Conservation (phyloP, 345 rosid genomes). For the Rhodamnia argentea region DNA sequence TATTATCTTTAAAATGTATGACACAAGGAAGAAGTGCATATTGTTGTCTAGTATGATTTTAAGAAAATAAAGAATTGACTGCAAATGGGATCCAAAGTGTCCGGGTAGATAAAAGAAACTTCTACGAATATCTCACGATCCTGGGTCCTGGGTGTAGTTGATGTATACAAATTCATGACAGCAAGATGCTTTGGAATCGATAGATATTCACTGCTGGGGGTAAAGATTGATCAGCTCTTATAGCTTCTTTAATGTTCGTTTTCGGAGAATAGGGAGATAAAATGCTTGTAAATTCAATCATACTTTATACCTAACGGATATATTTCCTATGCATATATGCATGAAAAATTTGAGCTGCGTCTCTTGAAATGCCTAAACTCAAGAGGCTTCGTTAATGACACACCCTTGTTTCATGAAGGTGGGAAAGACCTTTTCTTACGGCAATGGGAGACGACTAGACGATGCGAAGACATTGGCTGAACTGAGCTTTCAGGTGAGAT, state of each 20-base stretch:
- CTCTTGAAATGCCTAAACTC: background rate
- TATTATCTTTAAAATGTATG: background rate
- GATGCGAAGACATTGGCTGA: slow-evolving; percentile 67
- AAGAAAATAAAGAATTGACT: background rate
- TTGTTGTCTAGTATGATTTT: background rate
- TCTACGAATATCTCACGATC: background rate
- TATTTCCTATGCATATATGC: background rate
- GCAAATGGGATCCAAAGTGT: background rate
- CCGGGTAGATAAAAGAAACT: background rate
- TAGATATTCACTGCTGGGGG: background rate
- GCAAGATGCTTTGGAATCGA: background rate
- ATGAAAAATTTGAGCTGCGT: background rate
- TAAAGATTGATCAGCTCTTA: background rate
- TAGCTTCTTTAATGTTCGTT: background rate
- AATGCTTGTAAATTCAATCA: background rate
- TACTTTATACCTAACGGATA: background rate
- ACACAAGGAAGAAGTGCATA: background rate
- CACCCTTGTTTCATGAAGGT: slow-evolving; percentile 30
- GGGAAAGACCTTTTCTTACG: slow-evolving; percentile 66
- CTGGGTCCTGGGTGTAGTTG: background rate
- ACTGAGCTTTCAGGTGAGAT: slow-evolving; percentile 64
- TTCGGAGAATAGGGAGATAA: background rate
- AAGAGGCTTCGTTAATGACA: background rate
- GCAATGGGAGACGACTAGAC: slow-evolving; percentile 62
- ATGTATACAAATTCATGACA: background rate